These are phyloP conservation scores for Populus hybrid DNA, from an alignment of 441 rosid genomes.

Conservation along the genomic window DNA sequence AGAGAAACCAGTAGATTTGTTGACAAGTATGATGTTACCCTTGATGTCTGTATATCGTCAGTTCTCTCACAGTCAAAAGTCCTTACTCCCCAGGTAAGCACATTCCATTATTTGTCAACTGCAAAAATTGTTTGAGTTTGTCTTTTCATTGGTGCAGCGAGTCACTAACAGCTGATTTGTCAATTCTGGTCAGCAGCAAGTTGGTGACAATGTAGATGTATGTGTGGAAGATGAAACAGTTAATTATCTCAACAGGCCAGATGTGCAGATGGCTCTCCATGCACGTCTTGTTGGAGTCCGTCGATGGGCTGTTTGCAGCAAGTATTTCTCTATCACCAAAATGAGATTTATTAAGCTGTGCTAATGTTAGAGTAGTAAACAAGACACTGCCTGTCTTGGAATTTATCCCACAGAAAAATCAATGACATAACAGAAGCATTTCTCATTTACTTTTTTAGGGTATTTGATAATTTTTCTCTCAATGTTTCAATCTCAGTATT, in stretches of 20 bases:
- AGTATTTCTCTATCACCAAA: constrained; percentile 42
- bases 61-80: constrained; percentile 75
- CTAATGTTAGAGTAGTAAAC: background rate
- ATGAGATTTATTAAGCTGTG: background rate
- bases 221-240: constrained; percentile 95
- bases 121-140: background rate
- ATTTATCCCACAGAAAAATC: background rate
- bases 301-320: constrained; percentile 88
- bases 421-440: background rate
- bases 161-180: background rate
- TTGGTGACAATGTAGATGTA: constrained; percentile 73
- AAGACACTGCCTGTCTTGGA: background rate
- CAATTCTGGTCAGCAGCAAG: constrained; percentile 46
- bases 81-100: constrained; percentile 62
- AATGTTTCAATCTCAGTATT: constrained; percentile 40
- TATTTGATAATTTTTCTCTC: background rate
- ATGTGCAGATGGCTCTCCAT: constrained; percentile 89
- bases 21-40: constrained; percentile 94
- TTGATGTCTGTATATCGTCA: constrained; percentile 90
- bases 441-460: background rate
- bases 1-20: constrained; percentile 91
- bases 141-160: background rate
- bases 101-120: background rate
- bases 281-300: constrained; percentile 83
- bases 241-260: constrained; percentile 76